These are phyloP conservation scores for Microbotryomycetes sp. DNA, from an alignment of 1,284 basidiomycete genomes.

Conservation along the genomic window DNA sequence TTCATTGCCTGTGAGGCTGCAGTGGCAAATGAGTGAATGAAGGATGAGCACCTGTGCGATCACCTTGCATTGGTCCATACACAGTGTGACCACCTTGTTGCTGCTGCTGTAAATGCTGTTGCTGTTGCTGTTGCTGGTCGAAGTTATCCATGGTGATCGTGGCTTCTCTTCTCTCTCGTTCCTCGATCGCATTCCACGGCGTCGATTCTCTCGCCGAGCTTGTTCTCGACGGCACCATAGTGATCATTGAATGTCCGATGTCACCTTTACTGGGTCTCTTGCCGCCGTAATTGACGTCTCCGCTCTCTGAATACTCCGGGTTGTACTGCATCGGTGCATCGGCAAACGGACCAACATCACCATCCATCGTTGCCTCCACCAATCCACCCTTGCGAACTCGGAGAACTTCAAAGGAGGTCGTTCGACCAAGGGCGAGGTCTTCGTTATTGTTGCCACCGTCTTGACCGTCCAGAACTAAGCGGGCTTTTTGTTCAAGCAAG, in stretches of 20 bases:
- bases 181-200: background rate
- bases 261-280: background rate
- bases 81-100: background rate
- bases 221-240: background rate
- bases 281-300: background rate
- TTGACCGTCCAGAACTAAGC: background rate
- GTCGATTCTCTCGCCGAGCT: background rate
- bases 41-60: background rate
- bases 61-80: background rate
- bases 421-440: too few species aligned
- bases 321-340: background rate
- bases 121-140: too few species aligned
- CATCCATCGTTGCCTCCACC: background rate
- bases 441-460: background rate
- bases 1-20: background rate
- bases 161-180: background rate
- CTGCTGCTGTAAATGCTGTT: too few species aligned
- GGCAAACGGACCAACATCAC: background rate
- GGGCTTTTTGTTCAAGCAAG: conserved; percentile 7
- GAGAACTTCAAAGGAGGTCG: background rate
- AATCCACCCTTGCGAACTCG: background rate
- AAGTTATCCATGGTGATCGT: too few species aligned
- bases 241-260: background rate
- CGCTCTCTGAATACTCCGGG: background rate
- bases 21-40: background rate